A percentile compares a stretch with the other conserved stretches of the same genome.
Conservation (phyloP, 2,329 filamentous ascomycete species). For the Immersiporthe knoxdaviesiana region DNA sequence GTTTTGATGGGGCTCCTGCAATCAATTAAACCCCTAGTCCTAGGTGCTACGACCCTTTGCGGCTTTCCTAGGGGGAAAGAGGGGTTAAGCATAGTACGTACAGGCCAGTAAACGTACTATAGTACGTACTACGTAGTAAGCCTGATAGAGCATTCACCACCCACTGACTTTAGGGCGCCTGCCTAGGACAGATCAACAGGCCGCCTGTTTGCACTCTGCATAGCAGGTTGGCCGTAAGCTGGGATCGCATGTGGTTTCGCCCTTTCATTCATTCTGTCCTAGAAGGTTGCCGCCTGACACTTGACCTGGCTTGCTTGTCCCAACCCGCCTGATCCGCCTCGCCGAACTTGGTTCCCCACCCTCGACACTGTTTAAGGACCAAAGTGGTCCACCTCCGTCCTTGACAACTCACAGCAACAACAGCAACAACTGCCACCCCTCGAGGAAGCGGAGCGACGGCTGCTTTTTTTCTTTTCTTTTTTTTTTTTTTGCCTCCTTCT, state of each 20-base stretch:
- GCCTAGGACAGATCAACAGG: too few relatives aligned
- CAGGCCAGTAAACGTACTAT: too few relatives aligned
- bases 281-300: not conserved
- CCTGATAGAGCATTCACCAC: not conserved
- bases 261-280: not conserved
- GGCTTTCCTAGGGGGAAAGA: not conserved
- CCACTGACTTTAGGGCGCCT: too few relatives aligned
- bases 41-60: not conserved
- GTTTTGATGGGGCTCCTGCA: constrained; percentile 8
- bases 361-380: not conserved
- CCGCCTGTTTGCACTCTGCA: not conserved
- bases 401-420: constrained; percentile 4
- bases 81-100: not conserved
- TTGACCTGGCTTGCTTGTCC: not conserved
- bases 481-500: too few relatives aligned
- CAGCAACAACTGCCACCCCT: not conserved
- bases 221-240: not conserved
- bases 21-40: constrained; percentile 6
- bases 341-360: not conserved
- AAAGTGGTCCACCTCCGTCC: not conserved
- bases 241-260: not conserved
- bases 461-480: too few relatives aligned
- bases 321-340: constrained; percentile 2
- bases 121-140: too few relatives aligned
- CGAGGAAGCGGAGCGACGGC: not conserved